A percentile compares a stretch with the other conserved stretches of the same genome.
These are phyloP conservation scores for Exophiala aquamarina DNA, from an alignment of 2,329 filamentous ascomycete species.

Conservation along the genomic window DNA sequence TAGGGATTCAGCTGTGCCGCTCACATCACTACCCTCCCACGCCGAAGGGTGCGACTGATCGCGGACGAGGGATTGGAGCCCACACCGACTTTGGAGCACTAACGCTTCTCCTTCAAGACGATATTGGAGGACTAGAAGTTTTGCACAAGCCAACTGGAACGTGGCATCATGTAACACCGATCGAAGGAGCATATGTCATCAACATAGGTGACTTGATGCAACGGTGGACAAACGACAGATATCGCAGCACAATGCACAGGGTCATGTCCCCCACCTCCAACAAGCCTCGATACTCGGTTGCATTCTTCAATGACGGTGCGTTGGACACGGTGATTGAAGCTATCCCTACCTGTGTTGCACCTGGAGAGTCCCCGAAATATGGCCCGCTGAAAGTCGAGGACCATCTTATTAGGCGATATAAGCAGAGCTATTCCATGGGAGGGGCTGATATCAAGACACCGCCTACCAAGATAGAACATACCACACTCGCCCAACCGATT, in stretches of 20 bases:
- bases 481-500: not conserved
- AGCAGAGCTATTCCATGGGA: slow-evolving; percentile 26
- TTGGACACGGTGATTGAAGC: slow-evolving; percentile 36
- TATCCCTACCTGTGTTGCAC: slow-evolving; percentile 35
- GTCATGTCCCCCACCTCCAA: slow-evolving; percentile 41
- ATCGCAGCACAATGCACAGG: slow-evolving; percentile 53
- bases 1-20: slow-evolving; percentile 3
- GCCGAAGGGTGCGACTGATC: slow-evolving; percentile 23
- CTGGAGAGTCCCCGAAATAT: slow-evolving; percentile 33
- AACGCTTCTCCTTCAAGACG: slow-evolving; percentile 49
- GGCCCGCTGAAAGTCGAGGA: slow-evolving; percentile 35
- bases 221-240: slow-evolving; percentile 51
- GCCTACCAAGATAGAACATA: not conserved
- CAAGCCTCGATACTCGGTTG: slow-evolving; percentile 1
- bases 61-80: slow-evolving; percentile 28
- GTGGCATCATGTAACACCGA: slow-evolving; percentile 28
- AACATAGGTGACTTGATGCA: slow-evolving; percentile 55
- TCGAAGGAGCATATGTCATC: slow-evolving; percentile 49
- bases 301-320: slow-evolving; percentile 6
- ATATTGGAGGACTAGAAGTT: slow-evolving; percentile 48
- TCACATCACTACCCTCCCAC: slow-evolving; percentile 40
- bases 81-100: slow-evolving; percentile 48
- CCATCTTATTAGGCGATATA: slow-evolving; percentile 32
- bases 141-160: slow-evolving; percentile 7
- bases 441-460: not conserved